Base-by-base conservation (phyloP, 176 grass and related monocot species). In the Pontederia crassipes region DNA sequence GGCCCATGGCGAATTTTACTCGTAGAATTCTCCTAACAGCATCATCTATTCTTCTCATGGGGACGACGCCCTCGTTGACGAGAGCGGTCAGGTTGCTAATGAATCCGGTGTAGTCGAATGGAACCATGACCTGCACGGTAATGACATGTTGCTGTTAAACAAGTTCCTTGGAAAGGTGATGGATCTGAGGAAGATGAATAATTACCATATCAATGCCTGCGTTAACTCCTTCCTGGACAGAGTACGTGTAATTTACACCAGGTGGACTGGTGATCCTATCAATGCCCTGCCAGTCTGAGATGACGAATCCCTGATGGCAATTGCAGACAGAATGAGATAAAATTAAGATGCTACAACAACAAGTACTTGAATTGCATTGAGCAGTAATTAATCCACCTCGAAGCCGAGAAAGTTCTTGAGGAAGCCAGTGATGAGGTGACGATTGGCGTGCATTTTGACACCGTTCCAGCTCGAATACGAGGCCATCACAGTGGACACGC, bases 231-330 rank as follows among this genome's bases (percentile, higher is more conserved):
- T 8, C 24, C 48, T 64, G 61, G 11, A 64, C 61, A 64, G 61
- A 64, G 20, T 64, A 64, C 0, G 61, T 64, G 61, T 64, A 64
- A 64, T 64, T 64, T 48, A 35, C 14, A 48, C 20, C 45, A 14
- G 61, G 45, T 1, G 61, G 61, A 47, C 14, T 64, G 40, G 61
- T 64, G 61, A 64, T 64, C 15, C 40, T n/a, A 47, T 64, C 45
- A 64, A 64, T 64, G 13, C 61, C 61, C 48, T 64, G 61, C 40
- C 45, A 64, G 61, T 64, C 61, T 17, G 59, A 62, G 29, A 62
- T 62, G 8, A 62, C 59, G 2, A 62, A 62, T 62, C 59, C 59
- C 59, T 64, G 60, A 46, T 45, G 14, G 47, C 2, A 62, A 11
- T 46, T 47, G 10, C 14, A 47, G 15, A 16, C n/a, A 61, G 12